Evolutionary conservation across 2,329 filamentous ascomycete genomes (phyloP).

Genomic region (Monilinia laxa): DNA sequence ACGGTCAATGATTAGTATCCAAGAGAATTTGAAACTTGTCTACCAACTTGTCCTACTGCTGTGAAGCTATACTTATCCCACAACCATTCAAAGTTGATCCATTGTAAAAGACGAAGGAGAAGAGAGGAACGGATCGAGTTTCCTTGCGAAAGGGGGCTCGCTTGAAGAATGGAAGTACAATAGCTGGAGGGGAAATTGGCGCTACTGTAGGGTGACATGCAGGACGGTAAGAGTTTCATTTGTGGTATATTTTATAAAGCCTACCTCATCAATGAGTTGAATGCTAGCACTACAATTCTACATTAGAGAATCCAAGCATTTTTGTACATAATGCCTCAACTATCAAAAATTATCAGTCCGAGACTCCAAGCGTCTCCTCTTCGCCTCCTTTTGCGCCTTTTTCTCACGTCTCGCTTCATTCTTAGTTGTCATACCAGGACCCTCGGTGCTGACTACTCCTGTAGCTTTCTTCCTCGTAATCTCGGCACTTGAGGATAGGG

Average conservation of each 20-base stretch:
- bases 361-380: conserved; percentile 8
- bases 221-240: neutral
- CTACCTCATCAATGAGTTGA: neutral
- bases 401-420: neutral
- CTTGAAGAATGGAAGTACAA: neutral
- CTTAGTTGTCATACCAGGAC: neutral
- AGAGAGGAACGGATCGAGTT: neutral
- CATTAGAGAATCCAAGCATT: neutral
- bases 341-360: conserved; percentile 15
- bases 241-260: neutral
- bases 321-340: neutral
- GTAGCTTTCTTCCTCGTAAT: neutral
- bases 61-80: neutral
- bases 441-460: neutral
- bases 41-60: no score
- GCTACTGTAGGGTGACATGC: neutral
- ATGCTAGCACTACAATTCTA: conserved; percentile 4
- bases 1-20: neutral
- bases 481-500: neutral
- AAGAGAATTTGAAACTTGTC: neutral
- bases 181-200: neutral
- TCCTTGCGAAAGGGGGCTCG: neutral
- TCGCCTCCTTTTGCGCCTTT: conserved; percentile 15
- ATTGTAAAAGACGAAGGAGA: neutral
- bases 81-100: neutral